Percentiles rank a stretch among this genome's conserved stretches.
These are phyloP conservation scores for Decorospora gaudefroyi DNA, from an alignment of 2,329 filamentous ascomycete genomes.

Conservation along the genomic window DNA sequence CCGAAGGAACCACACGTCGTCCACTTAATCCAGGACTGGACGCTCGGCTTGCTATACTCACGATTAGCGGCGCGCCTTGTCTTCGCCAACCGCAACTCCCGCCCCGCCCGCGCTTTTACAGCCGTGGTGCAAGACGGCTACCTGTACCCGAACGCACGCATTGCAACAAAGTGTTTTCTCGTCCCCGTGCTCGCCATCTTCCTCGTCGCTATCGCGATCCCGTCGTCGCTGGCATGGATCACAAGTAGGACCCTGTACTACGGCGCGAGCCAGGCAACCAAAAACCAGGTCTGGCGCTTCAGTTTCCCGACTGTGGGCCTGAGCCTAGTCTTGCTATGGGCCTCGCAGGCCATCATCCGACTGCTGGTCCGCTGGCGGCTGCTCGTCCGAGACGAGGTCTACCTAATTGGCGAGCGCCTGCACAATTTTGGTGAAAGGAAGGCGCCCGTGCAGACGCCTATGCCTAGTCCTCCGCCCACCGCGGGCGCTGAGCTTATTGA, in stretches of 20 bases:
- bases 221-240: conserved; percentile 63
- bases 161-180: conserved; percentile 87
- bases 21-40: conserved; percentile 91
- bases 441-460: conserved; percentile 13
- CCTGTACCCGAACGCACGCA: conserved; percentile 73
- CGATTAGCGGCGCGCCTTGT: conserved; percentile 76
- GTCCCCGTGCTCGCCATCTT: conserved; percentile 71
- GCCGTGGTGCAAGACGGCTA: conserved; percentile 72
- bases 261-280: conserved; percentile 53
- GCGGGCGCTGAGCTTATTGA: background rate
- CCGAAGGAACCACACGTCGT: conserved; percentile 67
- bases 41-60: conserved; percentile 85
- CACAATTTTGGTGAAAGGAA: conserved; percentile 83
- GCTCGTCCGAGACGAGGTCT: conserved; percentile 89
- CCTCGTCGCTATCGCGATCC: conserved; percentile 64
- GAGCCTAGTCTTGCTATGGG: conserved; percentile 54
- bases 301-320: conserved; percentile 71
- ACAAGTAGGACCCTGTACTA: conserved; percentile 52
- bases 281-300: conserved; percentile 63
- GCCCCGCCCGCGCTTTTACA: conserved; percentile 73
- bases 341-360: conserved; percentile 55
- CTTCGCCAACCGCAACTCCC: conserved; percentile 68
- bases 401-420: conserved; percentile 88
- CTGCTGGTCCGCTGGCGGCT: conserved; percentile 76
- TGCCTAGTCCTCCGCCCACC: too few species aligned